Conservation (phyloP, 495 filamentous ascomycete species). For the Talaromyces stipitatus region DNA sequence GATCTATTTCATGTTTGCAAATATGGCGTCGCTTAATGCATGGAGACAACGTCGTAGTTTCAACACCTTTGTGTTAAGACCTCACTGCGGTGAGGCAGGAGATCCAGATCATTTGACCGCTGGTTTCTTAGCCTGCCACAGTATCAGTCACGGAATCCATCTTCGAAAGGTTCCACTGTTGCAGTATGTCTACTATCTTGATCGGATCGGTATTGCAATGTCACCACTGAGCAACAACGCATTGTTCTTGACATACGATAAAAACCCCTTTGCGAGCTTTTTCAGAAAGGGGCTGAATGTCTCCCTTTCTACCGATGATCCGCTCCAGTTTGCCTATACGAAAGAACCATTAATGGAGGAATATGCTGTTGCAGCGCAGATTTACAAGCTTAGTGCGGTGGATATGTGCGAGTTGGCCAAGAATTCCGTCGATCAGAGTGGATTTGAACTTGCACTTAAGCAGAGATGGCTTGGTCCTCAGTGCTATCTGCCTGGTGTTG, state of each 20-base stretch:
- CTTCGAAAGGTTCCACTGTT: conserved; percentile 89
- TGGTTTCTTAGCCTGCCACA: conserved; percentile 89
- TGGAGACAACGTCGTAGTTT: conserved; percentile 89
- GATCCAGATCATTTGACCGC: conserved; percentile 94
- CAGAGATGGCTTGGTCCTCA: conserved; percentile 78
- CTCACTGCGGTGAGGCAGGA: conserved; percentile 94
- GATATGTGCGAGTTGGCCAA: conserved; percentile 99
- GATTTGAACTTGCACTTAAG: conserved; percentile 84
- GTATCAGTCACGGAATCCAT: conserved; percentile 91
- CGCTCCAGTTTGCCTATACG: conserved; percentile 95
- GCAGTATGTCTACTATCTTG: conserved; percentile 96
- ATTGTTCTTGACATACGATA: conserved; percentile 91
- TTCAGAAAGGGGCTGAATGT: conserved; percentile 93
- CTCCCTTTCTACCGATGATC: conserved; percentile 93
- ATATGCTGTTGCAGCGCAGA: conserved; percentile 95
- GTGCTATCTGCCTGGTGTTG: conserved; percentile 63
- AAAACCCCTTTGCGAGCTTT: conserved; percentile 92
- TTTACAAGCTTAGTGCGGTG: conserved; percentile 93
- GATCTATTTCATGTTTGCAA: conserved; percentile 95
- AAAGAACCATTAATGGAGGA: conserved; percentile 98
- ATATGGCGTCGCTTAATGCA: conserved; percentile 84
- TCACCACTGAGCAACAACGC: conserved; percentile 97
- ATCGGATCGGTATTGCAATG: conserved; percentile 98
- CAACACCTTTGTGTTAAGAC: conserved; percentile 89
- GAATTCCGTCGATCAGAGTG: conserved; percentile 89